A percentile compares a stretch with the other conserved stretches of the same genome.
These are phyloP conservation scores for Pholiota microspora DNA, from an alignment of 768 basidiomycete genomes.

Conservation along the genomic window DNA sequence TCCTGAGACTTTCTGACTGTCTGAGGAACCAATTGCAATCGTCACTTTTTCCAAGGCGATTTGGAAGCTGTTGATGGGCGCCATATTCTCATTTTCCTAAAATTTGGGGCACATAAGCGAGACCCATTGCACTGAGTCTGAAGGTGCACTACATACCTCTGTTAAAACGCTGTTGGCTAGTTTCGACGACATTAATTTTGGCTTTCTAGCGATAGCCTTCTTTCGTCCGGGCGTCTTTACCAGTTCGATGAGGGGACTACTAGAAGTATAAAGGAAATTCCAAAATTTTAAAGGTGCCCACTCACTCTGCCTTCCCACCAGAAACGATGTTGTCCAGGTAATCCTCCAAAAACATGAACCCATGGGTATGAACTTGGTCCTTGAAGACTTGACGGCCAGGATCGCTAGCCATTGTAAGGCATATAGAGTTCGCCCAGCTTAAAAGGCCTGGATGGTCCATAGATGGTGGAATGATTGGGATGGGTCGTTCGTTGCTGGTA, in stretches of 20 bases:
- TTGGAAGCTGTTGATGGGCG: constrained; percentile 21
- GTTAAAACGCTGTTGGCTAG: constrained; percentile 37
- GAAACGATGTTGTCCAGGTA: constrained; percentile 73
- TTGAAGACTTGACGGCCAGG: constrained; percentile 69
- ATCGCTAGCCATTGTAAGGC: constrained; percentile 69
- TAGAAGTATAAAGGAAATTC: constrained; percentile 1
- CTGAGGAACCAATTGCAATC: background rate
- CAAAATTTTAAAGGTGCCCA: background rate
- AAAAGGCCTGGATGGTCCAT: constrained; percentile 55
- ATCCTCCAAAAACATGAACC: constrained; percentile 76
- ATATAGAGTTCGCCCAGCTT: constrained; percentile 67
- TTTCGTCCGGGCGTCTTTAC: constrained; percentile 83
- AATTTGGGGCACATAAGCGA: background rate
- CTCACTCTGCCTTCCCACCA: constrained; percentile 67
- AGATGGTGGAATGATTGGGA: constrained; percentile 2
- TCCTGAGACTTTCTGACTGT: background rate
- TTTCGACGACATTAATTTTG: constrained; percentile 45
- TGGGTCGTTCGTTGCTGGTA: background rate
- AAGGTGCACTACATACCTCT: constrained; percentile 35
- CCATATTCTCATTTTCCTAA: constrained; percentile 40
- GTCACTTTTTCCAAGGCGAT: background rate
- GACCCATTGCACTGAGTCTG: background rate
- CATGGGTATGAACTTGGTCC: constrained; percentile 71
- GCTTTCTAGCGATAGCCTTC: constrained; percentile 51
- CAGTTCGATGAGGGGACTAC: constrained; percentile 71